These are phyloP conservation scores for Aspergillus bombycis DNA, from an alignment of 2,329 filamentous ascomycete species.

Conservation along the genomic window DNA sequence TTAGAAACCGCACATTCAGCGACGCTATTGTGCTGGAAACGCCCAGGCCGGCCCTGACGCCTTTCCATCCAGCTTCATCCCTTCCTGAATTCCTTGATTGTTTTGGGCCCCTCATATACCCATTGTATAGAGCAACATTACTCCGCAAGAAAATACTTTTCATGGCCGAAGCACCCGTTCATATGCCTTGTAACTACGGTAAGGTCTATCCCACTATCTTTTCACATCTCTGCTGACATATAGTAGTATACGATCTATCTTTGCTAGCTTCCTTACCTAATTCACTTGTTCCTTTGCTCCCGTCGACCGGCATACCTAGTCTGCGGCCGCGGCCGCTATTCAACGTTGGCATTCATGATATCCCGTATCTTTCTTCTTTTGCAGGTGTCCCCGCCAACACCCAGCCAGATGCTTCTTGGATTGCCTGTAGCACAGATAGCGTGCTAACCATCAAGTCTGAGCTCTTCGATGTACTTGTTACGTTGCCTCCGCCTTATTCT, in stretches of 20 bases:
- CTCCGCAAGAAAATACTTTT: slow-evolving; percentile 87
- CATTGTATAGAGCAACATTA: slow-evolving; percentile 83
- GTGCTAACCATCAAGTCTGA: slow-evolving; percentile 84
- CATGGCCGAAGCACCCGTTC: slow-evolving; percentile 82
- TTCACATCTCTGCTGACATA: slow-evolving; percentile 29
- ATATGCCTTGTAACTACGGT: slow-evolving; percentile 88
- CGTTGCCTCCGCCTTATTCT: slow-evolving; percentile 69
- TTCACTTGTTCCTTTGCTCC: slow-evolving; percentile 70
- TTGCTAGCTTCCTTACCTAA: slow-evolving; percentile 85
- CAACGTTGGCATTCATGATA: slow-evolving; percentile 90
- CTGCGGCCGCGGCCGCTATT: slow-evolving; percentile 79
- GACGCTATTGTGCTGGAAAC: slow-evolving; percentile 46
- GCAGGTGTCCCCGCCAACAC: slow-evolving; percentile 46
- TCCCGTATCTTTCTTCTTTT: slow-evolving; percentile 74
- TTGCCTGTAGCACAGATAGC: slow-evolving; percentile 93
- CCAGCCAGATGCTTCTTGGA: slow-evolving; percentile 67
- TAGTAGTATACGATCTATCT: slow-evolving; percentile 87
- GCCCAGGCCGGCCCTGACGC: slow-evolving; percentile 64
- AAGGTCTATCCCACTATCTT: slow-evolving; percentile 26
- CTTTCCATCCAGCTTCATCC: slow-evolving; percentile 84
- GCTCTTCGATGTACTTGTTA: slow-evolving; percentile 87
- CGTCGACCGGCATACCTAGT: slow-evolving; percentile 62
- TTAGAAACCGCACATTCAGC: slow-evolving; percentile 44
- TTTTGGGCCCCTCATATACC: slow-evolving; percentile 90
- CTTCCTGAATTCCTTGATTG: slow-evolving; percentile 75